Evolutionary conservation across 2,329 filamentous ascomycete species (phyloP).

Genomic region (Emericellopsis cladophorae): DNA sequence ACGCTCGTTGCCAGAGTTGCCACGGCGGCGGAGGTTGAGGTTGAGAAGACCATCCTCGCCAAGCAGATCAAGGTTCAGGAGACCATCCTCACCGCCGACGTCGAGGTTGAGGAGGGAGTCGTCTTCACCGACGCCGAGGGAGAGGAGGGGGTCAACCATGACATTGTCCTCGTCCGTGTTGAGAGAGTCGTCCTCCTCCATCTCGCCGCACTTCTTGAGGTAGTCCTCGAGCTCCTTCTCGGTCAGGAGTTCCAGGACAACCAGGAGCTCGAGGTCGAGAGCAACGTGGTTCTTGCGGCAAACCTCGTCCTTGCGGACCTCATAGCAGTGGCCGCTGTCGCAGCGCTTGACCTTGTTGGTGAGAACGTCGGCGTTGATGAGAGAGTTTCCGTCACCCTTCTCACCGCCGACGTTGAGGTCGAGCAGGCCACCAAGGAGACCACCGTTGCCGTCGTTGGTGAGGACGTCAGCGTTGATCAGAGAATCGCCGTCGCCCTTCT

Average conservation of each 20-base stretch:
- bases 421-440: slow-evolving; percentile 1
- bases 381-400: slow-evolving; percentile 4
- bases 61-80: slow-evolving; percentile 4
- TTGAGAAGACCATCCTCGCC: slow-evolving; percentile 2
- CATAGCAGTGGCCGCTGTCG: slow-evolving; percentile 4
- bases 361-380: slow-evolving; percentile 5
- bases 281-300: slow-evolving; percentile 9
- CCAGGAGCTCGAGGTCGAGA: slow-evolving; percentile 9
- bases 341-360: not conserved
- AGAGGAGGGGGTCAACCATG: slow-evolving; percentile 5
- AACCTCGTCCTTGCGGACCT: slow-evolving; percentile 7
- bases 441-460: not conserved
- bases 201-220: slow-evolving; percentile 7
- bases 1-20: not conserved
- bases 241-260: slow-evolving; percentile 8
- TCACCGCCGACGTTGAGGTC: slow-evolving; percentile 6
- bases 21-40: slow-evolving; percentile 1
- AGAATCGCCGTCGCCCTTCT: slow-evolving; percentile 4
- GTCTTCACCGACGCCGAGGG: slow-evolving; percentile 3
- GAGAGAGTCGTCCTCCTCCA: slow-evolving; percentile 2
- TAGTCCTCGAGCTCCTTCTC: slow-evolving; percentile 10
- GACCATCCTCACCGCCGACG: slow-evolving; percentile 4
- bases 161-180: slow-evolving; percentile 2
- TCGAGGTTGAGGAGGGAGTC: slow-evolving; percentile 6
- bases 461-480: slow-evolving; percentile 5